Percentiles rank a stretch among this genome's conserved stretches.
phyloP scores from a whole-genome alignment of 2,329 filamentous ascomycete genomes.

The Ceratocystis albifundus region DNA sequence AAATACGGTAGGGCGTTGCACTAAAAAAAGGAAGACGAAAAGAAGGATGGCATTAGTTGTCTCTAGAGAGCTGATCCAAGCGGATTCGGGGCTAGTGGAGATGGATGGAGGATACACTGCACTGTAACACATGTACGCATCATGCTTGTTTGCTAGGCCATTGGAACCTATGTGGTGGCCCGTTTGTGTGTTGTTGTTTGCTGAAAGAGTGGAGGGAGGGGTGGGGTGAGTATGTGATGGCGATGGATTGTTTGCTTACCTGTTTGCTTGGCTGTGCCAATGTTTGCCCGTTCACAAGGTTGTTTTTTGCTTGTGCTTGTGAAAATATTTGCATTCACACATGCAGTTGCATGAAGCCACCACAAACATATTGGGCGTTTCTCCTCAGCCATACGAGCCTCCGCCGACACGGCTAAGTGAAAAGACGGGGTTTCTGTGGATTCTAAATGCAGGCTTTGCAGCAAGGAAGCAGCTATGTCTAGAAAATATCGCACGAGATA shows the following conservation, averaged over 20 bases:
- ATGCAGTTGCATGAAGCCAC: neutral
- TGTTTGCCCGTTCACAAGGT: neutral
- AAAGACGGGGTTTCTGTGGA: neutral
- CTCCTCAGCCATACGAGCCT: neutral
- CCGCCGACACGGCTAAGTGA: neutral
- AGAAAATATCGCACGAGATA: constrained; percentile 6
- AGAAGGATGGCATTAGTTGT: neutral
- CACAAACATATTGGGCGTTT: constrained; percentile 4
- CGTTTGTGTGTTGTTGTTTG: constrained; percentile 10
- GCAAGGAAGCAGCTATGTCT: neutral
- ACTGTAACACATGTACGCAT: constrained; percentile 6
- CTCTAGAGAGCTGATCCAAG: neutral
- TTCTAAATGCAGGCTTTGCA: neutral
- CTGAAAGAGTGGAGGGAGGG: neutral
- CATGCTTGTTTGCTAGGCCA: neutral
- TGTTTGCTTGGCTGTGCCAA: neutral
- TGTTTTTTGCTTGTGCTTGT: neutral
- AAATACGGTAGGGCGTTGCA: constrained; percentile 1
- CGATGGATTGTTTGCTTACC: constrained; percentile 10
- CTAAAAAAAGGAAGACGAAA: neutral
- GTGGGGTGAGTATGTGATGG: neutral
- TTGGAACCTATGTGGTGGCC: constrained; percentile 1
- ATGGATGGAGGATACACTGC: neutral
- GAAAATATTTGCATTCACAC: neutral
- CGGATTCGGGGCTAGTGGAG: neutral